These are phyloP conservation scores for Violaceomyces palustris DNA, from an alignment of 1,284 basidiomycete species.

Conservation along the genomic window DNA sequence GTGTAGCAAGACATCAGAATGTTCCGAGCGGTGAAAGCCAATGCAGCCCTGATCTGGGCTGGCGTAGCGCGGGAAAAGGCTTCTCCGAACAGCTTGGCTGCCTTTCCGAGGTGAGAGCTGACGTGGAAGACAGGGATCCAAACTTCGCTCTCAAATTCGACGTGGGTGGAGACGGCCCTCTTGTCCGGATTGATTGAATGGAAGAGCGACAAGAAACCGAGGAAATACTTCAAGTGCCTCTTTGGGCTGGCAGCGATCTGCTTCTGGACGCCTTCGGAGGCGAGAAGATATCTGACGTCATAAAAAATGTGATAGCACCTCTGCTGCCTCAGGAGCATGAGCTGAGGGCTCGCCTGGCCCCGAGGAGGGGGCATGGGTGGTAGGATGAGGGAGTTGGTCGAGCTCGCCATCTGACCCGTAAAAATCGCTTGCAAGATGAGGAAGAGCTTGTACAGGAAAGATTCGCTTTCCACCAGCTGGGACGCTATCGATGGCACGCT, in stretches of 20 bases:
- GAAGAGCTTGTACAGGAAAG: constrained; percentile 36
- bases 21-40: constrained; percentile 66
- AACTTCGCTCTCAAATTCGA: constrained; percentile 51
- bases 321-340: constrained; percentile 32
- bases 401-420: constrained; percentile 21
- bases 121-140: constrained; percentile 50
- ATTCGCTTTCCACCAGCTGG: constrained; percentile 35
- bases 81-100: constrained; percentile 46
- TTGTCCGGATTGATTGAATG: constrained; percentile 44
- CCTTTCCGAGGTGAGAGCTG: constrained; percentile 43
- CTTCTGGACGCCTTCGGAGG: constrained; percentile 43
- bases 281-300: constrained; percentile 47
- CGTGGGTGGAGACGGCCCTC: constrained; percentile 41
- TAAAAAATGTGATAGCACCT: constrained; percentile 49
- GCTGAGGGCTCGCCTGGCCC: constrained; percentile 33
- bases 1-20: constrained; percentile 55
- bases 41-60: constrained; percentile 64
- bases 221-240: constrained; percentile 25
- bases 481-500: constrained; percentile 49
- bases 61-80: constrained; percentile 56
- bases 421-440: constrained; percentile 45
- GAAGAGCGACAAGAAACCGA: constrained; percentile 44
- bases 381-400: constrained; percentile 19
- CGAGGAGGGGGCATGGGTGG: constrained; percentile 27
- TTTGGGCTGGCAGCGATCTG: constrained; percentile 24